Base-by-base conservation (phyloP, 1,139 yeast genomes). In the Hanseniaspora uvarum region DNA sequence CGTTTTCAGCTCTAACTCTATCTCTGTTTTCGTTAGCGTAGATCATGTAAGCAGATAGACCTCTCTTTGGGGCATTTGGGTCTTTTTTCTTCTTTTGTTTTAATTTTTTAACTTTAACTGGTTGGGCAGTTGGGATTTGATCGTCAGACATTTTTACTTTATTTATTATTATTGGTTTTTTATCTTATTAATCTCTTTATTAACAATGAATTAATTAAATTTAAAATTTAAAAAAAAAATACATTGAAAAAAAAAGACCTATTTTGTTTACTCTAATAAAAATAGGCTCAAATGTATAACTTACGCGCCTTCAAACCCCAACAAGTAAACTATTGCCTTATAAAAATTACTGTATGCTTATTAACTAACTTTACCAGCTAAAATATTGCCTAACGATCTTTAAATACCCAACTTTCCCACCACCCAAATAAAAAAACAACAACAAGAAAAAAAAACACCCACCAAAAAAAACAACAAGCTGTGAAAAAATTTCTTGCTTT, bases 1-100 rank as follows among this genome's bases (percentile, higher is more conserved):
- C 96, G 79, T 89, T 86, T 71, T 88, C 96, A 59, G 92, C 81
- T 71, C 95, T 80, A 63, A 92, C 95, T 61, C 81, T 79, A 71
- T 89, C 96, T 77, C 97, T 88, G 80, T 86, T 85, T 67, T 88
- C 96, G 68, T 87, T 88, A 65, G 98, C 97, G 68, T 89, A 92
- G 79, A 86, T 89, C 97, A 92, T 89, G 81, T 92, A 92, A 55
- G 97, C 96, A 59, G 96, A 87, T 69, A 92, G 76, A 38, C 97
- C 87, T 73, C 97, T 84, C 86, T 92, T 92, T 70, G 98, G 98
- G 61, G 98, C 98, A 72, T 89, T 89, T 75, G 97, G 97, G 73
- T 92, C 96, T 72, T 62, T 67, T 68, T 65, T 65, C 61, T 65
- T 66, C 60, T 68, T 64, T 52, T 65, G 63, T 47, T 65, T 62